Conservation (phyloP, 306 rosid genomes). For the Astragalus membranaceus region DNA sequence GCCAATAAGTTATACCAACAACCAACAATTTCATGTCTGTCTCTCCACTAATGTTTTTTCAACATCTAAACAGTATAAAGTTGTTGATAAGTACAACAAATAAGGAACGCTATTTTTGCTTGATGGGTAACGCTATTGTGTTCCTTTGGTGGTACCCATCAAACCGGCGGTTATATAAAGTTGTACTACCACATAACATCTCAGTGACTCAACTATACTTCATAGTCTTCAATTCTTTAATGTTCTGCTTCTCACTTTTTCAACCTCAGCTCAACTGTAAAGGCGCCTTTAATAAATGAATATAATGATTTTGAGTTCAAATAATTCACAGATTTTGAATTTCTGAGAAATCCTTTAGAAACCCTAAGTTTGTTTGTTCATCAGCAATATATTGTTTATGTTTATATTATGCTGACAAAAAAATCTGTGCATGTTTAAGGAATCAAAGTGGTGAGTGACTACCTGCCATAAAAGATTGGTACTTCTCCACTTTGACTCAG, state of each 20-base stretch:
- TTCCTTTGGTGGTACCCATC: neutral
- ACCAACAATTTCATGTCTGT: conserved; percentile 38
- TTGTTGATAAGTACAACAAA: conserved; percentile 6
- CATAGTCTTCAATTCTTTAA: neutral
- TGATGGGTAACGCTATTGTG: neutral
- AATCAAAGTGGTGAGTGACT: conserved; percentile 16
- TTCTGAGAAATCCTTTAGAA: neutral
- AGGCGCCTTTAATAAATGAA: neutral
- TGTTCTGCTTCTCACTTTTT: neutral
- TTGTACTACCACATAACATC: neutral
- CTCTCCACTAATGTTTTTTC: conserved; percentile 10
- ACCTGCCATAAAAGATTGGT: neutral
- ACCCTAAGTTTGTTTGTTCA: neutral
- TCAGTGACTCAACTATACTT: neutral
- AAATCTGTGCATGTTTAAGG: conserved; percentile 3
- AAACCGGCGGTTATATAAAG: neutral
- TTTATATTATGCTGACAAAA: conserved; percentile 3
- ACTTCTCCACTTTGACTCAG: conserved; percentile 10
- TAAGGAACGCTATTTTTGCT: neutral
- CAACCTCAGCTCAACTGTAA: neutral
- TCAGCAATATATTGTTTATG: neutral
- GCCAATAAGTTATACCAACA: conserved; percentile 32
- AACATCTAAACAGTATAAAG: conserved; percentile 9
- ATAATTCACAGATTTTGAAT: neutral
- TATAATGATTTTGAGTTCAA: neutral